phyloP scores from a whole-genome alignment of 441 rosid genomes.

The Populus tomentosa region DNA sequence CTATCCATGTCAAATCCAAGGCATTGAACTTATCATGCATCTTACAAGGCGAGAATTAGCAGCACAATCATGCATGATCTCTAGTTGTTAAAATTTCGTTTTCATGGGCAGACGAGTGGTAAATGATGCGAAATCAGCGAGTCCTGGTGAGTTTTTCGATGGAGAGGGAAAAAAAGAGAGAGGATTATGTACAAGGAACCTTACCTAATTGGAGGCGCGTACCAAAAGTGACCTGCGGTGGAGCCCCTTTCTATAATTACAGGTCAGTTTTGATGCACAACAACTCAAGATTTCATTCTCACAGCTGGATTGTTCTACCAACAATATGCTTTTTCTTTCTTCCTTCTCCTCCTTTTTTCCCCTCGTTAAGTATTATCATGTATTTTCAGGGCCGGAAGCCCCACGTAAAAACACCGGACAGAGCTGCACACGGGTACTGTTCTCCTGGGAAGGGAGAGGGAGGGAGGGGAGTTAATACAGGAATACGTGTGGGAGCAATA shows the following conservation, averaged over 20 bases:
- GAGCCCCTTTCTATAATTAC: constrained; percentile 9
- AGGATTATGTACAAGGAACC: background rate
- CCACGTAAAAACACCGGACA: background rate
- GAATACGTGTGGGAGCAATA: background rate
- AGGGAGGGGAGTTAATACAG: background rate
- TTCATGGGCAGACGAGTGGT: background rate
- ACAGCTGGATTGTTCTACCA: constrained; percentile 15
- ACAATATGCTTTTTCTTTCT: background rate
- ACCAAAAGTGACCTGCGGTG: background rate
- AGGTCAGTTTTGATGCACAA: constrained; percentile 5
- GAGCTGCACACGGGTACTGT: background rate
- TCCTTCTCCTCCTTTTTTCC: background rate
- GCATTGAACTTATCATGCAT: background rate
- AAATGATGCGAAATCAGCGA: background rate
- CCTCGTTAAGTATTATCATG: background rate
- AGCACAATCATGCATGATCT: background rate
- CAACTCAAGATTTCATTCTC: constrained; percentile 5
- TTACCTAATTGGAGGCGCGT: constrained; percentile 3
- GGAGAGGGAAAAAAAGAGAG: background rate
- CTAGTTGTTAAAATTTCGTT: constrained; percentile 3
- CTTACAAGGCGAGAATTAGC: background rate
- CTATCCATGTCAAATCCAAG: too few relatives aligned
- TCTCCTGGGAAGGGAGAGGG: background rate
- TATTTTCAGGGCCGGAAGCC: background rate
- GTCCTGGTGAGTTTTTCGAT: background rate